phyloP scores from a whole-genome alignment of 495 filamentous ascomycete genomes.

The Lindgomyces ingoldianus region DNA sequence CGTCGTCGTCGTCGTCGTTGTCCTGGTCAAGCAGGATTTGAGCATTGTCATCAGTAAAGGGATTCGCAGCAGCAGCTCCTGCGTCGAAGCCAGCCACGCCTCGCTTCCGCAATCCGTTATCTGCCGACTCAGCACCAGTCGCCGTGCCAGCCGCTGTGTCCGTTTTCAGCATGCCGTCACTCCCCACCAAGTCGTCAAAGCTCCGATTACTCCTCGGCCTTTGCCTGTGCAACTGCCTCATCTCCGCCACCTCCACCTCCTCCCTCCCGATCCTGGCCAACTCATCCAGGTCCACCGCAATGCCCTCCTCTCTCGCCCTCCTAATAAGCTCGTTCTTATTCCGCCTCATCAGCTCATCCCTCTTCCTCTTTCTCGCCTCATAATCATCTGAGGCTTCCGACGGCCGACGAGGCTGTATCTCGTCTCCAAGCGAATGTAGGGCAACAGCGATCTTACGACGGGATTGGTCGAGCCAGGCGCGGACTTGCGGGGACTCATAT shows the following conservation, averaged over 20 bases:
- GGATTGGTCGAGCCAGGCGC: conserved; percentile 71
- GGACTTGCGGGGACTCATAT: conserved; percentile 81
- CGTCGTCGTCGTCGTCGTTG: conserved; percentile 17
- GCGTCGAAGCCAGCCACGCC: conserved; percentile 53
- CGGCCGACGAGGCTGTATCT: conserved; percentile 57
- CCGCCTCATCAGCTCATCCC: conserved; percentile 75
- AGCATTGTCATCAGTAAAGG: conserved; percentile 57
- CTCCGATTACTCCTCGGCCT: conserved; percentile 36
- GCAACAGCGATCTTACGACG: conserved; percentile 78
- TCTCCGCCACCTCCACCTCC: conserved; percentile 28
- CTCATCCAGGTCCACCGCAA: conserved; percentile 49
- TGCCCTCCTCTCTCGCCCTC: conserved; percentile 46
- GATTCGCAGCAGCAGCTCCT: conserved; percentile 58
- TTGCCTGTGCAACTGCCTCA: neutral
- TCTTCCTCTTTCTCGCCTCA: conserved; percentile 65
- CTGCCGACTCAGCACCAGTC: conserved; percentile 50
- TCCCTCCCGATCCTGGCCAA: conserved; percentile 32
- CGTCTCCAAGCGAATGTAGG: conserved; percentile 75
- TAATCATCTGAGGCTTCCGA: conserved; percentile 57
- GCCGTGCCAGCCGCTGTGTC: conserved; percentile 44
- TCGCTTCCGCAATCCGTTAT: conserved; percentile 41
- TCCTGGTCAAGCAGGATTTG: conserved; percentile 28
- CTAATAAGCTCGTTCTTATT: conserved; percentile 48
- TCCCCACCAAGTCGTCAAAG: conserved; percentile 60
- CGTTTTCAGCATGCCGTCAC: conserved; percentile 51